These are phyloP conservation scores for Omphalea diandra DNA, from an alignment of 441 rosid species.

Conservation along the genomic window DNA sequence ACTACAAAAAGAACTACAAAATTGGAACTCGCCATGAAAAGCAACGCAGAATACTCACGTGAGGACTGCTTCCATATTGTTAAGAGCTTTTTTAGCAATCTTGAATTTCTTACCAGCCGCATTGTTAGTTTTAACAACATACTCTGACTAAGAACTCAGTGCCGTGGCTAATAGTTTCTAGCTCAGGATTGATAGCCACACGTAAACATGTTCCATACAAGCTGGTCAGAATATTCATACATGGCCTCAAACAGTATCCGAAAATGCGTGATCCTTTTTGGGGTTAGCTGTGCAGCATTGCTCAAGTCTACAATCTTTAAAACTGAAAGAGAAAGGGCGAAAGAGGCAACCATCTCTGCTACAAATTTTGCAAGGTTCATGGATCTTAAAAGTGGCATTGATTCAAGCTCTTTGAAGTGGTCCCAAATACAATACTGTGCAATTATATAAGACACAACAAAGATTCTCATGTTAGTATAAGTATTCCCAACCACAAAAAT, in stretches of 20 bases:
- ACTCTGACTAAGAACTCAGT: constrained; percentile 67
- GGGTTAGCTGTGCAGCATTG: constrained; percentile 50
- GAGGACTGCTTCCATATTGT: constrained; percentile 58
- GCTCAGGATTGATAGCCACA: constrained; percentile 59
- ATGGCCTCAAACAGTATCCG: constrained; percentile 76
- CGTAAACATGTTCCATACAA: constrained; percentile 79
- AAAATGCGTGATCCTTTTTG: constrained; percentile 73
- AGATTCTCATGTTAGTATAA: background rate
- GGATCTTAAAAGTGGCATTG: constrained; percentile 66
- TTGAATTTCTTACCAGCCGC: constrained; percentile 44
- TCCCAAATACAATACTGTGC: constrained; percentile 85
- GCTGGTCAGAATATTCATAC: constrained; percentile 56
- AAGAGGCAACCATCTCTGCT: constrained; percentile 71
- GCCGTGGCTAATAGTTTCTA: constrained; percentile 63
- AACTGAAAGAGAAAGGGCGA: constrained; percentile 69
- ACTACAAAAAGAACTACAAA: constrained; percentile 16
- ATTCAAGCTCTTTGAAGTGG: constrained; percentile 74
- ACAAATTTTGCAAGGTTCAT: constrained; percentile 85
- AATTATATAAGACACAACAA: constrained; percentile 11
- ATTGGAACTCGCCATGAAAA: background rate
- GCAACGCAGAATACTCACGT: constrained; percentile 37
- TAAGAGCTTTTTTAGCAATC: constrained; percentile 77
- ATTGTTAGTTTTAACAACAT: constrained; percentile 51
- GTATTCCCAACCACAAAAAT: background rate
- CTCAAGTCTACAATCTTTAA: constrained; percentile 62